Evolutionary conservation across 2,329 filamentous ascomycete species (phyloP).

Genomic region (Fusarium scirpi): DNA sequence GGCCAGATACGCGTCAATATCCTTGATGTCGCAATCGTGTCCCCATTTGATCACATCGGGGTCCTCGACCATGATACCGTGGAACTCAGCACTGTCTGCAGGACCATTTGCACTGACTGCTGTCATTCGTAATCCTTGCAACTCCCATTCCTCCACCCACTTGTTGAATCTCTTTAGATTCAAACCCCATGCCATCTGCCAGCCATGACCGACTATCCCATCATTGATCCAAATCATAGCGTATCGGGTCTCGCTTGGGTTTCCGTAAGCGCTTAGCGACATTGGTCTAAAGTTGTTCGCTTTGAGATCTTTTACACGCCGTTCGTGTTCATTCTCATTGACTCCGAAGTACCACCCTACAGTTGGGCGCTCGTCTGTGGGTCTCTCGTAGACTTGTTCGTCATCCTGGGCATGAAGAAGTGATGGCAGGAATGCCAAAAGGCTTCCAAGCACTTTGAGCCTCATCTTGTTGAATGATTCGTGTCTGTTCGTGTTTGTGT

Average conservation of each 20-base stretch:
- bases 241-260: conserved; percentile 18
- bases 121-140: background rate
- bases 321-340: background rate
- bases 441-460: background rate
- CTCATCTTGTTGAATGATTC: background rate
- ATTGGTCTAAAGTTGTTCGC: conserved; percentile 12
- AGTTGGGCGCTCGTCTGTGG: background rate
- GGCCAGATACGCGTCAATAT: conserved; percentile 2
- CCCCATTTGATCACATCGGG: conserved; percentile 13
- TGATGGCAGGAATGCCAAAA: conserved; percentile 12
- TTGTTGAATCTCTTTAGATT: conserved; percentile 9
- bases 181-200: conserved; percentile 16
- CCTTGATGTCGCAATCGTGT: conserved; percentile 19
- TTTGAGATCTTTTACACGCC: background rate
- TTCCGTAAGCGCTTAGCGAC: conserved; percentile 33
- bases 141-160: conserved; percentile 21
- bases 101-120: conserved; percentile 31
- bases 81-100: conserved; percentile 6
- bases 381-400: background rate
- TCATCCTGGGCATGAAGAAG: background rate
- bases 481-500: background rate
- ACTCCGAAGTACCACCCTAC: conserved; percentile 25
- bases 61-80: conserved; percentile 28
- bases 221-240: conserved; percentile 25
- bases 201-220: background rate